Evolutionary conservation across 1,284 basidiomycete species (phyloP), one percentile per base, ranked within the genome.

Genomic region (Rhizopogon parksii): DNA sequence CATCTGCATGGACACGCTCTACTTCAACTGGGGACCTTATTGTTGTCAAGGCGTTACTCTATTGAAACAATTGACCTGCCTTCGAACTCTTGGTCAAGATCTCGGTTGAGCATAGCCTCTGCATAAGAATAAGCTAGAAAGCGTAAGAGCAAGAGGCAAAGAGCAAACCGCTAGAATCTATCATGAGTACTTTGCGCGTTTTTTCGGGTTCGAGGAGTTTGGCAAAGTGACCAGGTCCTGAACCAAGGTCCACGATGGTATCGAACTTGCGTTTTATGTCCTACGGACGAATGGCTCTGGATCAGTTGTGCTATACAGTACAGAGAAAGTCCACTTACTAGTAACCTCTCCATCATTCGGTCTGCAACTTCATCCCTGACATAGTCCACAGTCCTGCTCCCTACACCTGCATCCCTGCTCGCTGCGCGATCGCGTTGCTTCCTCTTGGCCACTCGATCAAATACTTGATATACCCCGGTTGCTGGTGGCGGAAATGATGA

Each of bases 141-240:
- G 15, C 4, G n/a, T 3, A 49, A 3, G 34, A 7, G 25, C 21
- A 34, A n/a, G 11, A 6, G 11, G 47, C 39, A 45, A 34, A 36
- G 17, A 15, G 59, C 77, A 60, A 68, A 94, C 93, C 73, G 60
- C 91, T 95, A 40, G 85, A 82, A 58, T 99, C 96, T 47, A 96
- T 71, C 88, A 99, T 91, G 40, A 90, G 76, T 11, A 86, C 80
- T 64, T 88, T 91, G 60, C 80, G 71, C 1, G 86, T 83, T 56
- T 83, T 84, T 42, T 83, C 73, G 3, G 74, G 69, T 60, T 93
- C 91, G 32, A 99, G 65, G 30, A 95, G 74, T 64, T 88, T 91
- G 1, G 92, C 83, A 58, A 99, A 83, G 68, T 95, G 91, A 1
- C 95, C 95, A 1, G 95, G 77, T n/a, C 95, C 95, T n/a, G 91